phyloP scores from a whole-genome alignment of 768 basidiomycete species.

The Amanita inopinata region DNA sequence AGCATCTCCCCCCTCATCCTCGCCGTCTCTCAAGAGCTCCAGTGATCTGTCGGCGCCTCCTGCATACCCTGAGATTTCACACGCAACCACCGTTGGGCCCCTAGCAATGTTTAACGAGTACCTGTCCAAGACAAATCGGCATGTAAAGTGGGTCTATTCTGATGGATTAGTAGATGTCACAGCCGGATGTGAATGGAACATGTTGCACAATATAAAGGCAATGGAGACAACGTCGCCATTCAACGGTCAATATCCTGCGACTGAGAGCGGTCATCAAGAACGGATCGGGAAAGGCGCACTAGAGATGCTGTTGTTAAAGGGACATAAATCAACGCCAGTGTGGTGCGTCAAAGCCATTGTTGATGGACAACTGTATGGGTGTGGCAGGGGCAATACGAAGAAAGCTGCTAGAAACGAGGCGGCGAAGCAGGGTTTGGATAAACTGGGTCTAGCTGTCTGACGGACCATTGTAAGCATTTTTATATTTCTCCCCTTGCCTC shows the following conservation, averaged over 20 bases:
- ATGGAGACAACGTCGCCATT: background rate
- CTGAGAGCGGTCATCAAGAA: background rate
- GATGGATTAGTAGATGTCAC: conserved; percentile 19
- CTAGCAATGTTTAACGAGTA: conserved; percentile 76
- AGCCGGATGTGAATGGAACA: conserved; percentile 4
- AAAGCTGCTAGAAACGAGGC: conserved; percentile 75
- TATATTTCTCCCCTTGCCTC: no score
- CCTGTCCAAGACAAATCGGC: conserved; percentile 44
- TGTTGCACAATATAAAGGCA: conserved; percentile 6
- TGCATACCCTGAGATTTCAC: conserved; percentile 7
- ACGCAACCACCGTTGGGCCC: conserved; percentile 40
- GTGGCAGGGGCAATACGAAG: conserved; percentile 66
- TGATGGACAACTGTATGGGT: conserved; percentile 48
- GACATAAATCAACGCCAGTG: conserved; percentile 60
- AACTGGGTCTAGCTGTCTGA: conserved; percentile 35
- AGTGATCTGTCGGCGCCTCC: background rate
- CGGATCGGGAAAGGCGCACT: background rate
- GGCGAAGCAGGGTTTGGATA: conserved; percentile 60
- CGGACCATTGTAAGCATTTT: background rate
- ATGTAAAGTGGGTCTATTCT: conserved; percentile 65
- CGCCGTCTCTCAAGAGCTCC: conserved; percentile 12
- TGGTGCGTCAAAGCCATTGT: conserved; percentile 64
- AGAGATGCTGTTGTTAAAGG: conserved; percentile 21
- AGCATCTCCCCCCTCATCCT: conserved; percentile 14
- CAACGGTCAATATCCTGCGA: background rate